Evolutionary conservation across 2,329 filamentous ascomycete genomes (phyloP).

Genomic region (Colletotrichum chrysophilum): DNA sequence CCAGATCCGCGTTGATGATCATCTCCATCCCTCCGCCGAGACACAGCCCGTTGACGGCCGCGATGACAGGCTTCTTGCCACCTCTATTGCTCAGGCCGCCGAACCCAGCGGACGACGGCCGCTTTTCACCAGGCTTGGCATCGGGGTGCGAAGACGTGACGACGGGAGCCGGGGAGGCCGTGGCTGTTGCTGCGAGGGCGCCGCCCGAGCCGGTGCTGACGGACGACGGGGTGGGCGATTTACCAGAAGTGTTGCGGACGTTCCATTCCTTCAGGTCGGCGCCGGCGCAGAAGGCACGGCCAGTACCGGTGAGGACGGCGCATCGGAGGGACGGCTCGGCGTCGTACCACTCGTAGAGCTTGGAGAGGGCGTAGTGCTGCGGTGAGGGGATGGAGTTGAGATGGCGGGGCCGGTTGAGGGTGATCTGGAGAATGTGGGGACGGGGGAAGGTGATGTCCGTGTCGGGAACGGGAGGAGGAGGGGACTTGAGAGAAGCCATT

Average conservation of each 20-base stretch:
- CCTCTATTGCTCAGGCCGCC: slow-evolving; percentile 61
- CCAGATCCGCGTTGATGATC: slow-evolving; percentile 74
- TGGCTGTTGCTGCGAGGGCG: background rate
- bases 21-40: slow-evolving; percentile 82
- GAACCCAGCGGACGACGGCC: slow-evolving; percentile 12
- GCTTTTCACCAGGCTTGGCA: slow-evolving; percentile 7
- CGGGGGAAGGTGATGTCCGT: slow-evolving; percentile 51
- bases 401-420: slow-evolving; percentile 61
- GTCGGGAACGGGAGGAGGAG: background rate
- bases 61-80: slow-evolving; percentile 78
- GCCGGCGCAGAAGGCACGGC: slow-evolving; percentile 71
- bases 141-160: background rate
- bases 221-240: background rate
- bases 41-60: slow-evolving; percentile 77
- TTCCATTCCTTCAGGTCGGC: slow-evolving; percentile 72
- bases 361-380: slow-evolving; percentile 53
- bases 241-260: slow-evolving; percentile 39
- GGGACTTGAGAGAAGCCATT: background rate
- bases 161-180: background rate
- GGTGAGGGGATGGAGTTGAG: slow-evolving; percentile 62
- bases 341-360: slow-evolving; percentile 62
- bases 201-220: background rate
- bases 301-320: slow-evolving; percentile 67
- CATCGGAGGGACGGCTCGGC: slow-evolving; percentile 64
- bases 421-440: slow-evolving; percentile 62